Evolutionary conservation across 805 yeast species (phyloP).

Genomic region (Debaryomyces tyrocola): DNA sequence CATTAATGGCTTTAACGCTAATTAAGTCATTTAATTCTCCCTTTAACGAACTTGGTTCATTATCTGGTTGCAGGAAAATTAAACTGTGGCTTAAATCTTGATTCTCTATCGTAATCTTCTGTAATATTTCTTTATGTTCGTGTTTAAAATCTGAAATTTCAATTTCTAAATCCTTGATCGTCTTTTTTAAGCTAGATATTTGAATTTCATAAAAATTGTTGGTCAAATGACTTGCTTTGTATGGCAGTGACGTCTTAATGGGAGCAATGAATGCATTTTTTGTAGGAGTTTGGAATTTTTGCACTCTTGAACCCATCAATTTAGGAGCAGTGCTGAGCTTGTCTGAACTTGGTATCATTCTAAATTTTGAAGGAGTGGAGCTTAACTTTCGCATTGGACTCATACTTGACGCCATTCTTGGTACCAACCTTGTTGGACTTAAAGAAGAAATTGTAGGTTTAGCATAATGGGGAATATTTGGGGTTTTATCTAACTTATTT

Average conservation of each 20-base stretch:
- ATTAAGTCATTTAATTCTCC: constrained; percentile 6
- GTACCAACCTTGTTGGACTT: constrained; percentile 5
- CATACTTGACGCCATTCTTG: not conserved
- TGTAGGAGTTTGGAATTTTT: not conserved
- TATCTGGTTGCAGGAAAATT: constrained; percentile 1
- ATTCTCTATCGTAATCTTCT: not conserved
- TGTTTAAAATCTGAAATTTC: constrained; percentile 13
- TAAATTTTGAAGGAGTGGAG: constrained; percentile 3
- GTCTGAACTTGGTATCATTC: not conserved
- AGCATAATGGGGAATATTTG: constrained; percentile 28
- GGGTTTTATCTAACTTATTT: not conserved
- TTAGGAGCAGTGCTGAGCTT: constrained; percentile 1
- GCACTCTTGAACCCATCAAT: not conserved
- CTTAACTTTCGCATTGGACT: not conserved
- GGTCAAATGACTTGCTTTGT: constrained; percentile 2
- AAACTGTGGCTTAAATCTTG: constrained; percentile 2
- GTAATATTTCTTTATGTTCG: constrained; percentile 5
- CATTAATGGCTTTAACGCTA: constrained; percentile 1
- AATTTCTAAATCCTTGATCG: constrained; percentile 8
- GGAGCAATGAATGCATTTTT: not conserved
- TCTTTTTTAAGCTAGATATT: constrained; percentile 9
- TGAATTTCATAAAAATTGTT: constrained; percentile 6
- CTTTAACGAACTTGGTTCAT: constrained; percentile 1
- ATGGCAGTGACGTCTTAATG: not conserved
- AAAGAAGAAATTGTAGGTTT: constrained; percentile 30